Base-by-base conservation (phyloP, 176 grass and related monocot genomes). In the Carex scoparia region DNA sequence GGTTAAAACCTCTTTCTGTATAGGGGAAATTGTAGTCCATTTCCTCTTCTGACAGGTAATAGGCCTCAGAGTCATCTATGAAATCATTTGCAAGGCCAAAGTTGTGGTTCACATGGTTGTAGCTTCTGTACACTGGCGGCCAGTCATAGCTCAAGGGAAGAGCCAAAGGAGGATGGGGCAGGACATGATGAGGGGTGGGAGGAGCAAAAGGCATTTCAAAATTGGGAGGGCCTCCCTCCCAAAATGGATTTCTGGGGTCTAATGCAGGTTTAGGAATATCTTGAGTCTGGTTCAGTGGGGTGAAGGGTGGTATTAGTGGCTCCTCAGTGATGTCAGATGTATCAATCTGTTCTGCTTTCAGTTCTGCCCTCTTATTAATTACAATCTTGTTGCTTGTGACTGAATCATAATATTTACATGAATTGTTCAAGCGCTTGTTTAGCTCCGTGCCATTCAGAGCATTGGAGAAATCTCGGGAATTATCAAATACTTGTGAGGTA, bases 1-100 rank as follows among this genome's bases (percentile, higher is more conserved):
- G 91, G 84, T 95, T 95, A 90, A 90, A 89, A 79, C 94, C 92
- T 84, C 91, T 93, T 87, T 87, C 92, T 81, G 95, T 92, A 83
- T 81, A 75, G 77, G 90, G 86, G 33, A 77, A 84, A 5, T 48
- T 84, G 10, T 63, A 51, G 61, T 98, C 95, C 61, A 79, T 84
- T 92, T 98, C 95, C 85, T 98, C 95, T 91, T 95, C 95, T 51
- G 95, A 98, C 69, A 87, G 88, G 89, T 93, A 95, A 79, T 90
- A 98, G 86, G 93, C 89, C 91, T 98, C 95, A 62, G 91, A 87
- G 85, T 98, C 95, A 87, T 98, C 95, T 44, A 86, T 89, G 80
- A 89, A 84, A 85, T 94, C 90, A 15, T 83, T 86, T 74, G 89
- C 79, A 71, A 91, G 80, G 80, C 92, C 69, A 53, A 89, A 84